Conservation (phyloP, 164 flowering plant genomes). For the Pachysandra terminalis region DNA sequence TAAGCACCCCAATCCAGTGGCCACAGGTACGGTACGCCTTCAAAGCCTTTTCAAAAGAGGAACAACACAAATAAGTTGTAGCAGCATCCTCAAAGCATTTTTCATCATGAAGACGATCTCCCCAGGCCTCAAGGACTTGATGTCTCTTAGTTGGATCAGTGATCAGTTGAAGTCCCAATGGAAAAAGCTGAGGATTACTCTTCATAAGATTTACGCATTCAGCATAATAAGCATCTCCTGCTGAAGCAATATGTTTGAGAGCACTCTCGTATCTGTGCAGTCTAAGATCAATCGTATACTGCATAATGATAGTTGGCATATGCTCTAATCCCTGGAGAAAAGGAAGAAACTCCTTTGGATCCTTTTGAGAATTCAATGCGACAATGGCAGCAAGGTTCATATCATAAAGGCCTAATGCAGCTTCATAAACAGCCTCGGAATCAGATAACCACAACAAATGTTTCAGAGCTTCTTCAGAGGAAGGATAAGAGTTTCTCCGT, state of each 20-base stretch:
- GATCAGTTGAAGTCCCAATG: constrained; percentile 68
- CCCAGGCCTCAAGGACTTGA: constrained; percentile 91
- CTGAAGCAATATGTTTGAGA: constrained; percentile 66
- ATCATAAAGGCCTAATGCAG: constrained; percentile 96
- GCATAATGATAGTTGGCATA: constrained; percentile 66
- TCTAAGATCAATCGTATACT: constrained; percentile 75
- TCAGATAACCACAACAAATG: constrained; percentile 93
- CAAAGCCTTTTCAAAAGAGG: constrained; percentile 68
- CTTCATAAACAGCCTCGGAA: constrained; percentile 78
- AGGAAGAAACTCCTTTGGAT: constrained; percentile 97
- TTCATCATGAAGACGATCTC: constrained; percentile 64
- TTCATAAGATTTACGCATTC: constrained; percentile 79
- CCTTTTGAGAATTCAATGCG: constrained; percentile 87
- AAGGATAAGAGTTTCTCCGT: constrained; percentile 49
- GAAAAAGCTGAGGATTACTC: constrained; percentile 76
- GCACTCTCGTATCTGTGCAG: constrained; percentile 77
- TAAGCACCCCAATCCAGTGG: constrained; percentile 78
- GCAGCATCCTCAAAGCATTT: constrained; percentile 93
- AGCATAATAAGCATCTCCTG: constrained; percentile 68
- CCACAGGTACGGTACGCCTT: constrained; percentile 87
- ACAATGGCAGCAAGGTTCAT: constrained; percentile 94
- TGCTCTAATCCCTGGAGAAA: constrained; percentile 73
- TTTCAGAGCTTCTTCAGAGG: constrained; percentile 93
- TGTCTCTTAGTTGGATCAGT: constrained; percentile 46
- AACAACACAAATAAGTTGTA: constrained; percentile 67